Conservation (phyloP, 768 basidiomycete species). For the Phaffia australis region DNA sequence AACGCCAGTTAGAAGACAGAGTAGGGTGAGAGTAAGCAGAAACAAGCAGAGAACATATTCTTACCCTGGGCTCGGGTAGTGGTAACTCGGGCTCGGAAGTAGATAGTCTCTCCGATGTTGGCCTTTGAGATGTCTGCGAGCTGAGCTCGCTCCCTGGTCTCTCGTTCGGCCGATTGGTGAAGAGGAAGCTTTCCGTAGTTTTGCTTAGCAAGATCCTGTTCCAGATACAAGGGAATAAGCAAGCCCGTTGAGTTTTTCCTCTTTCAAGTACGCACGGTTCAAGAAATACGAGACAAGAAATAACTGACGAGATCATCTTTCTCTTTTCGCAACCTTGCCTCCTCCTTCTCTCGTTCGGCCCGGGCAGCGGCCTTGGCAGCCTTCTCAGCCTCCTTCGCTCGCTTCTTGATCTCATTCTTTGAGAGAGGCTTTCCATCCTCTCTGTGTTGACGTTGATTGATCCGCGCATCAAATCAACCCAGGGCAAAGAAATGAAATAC, state of each 20-base stretch:
- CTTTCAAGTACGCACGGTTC: too few species aligned
- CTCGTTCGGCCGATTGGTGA: constrained; percentile 77
- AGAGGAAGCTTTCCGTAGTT: constrained; percentile 82
- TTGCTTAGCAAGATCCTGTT: constrained; percentile 45
- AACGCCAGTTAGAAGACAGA: not conserved
- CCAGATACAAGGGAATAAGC: not conserved
- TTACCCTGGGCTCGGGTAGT: constrained; percentile 72
- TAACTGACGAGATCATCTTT: constrained; percentile 24
- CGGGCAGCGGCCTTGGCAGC: constrained; percentile 22
- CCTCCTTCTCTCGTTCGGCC: constrained; percentile 18
- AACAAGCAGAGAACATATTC: constrained; percentile 3
- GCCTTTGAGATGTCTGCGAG: constrained; percentile 54
- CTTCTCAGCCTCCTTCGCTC: constrained; percentile 74
- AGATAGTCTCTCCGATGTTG: constrained; percentile 60
- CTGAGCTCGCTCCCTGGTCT: constrained; percentile 49
- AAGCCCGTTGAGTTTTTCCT: not conserved
- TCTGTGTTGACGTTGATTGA: not conserved
- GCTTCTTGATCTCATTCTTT: constrained; percentile 84
- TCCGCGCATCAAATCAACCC: too few species aligned
- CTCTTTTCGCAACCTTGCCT: constrained; percentile 22
- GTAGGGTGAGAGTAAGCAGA: not conserved
- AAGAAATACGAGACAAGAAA: not conserved
- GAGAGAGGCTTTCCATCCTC: constrained; percentile 45
- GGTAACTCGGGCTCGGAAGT: constrained; percentile 81
- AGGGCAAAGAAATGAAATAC: not conserved